Base-by-base conservation (phyloP, 2,329 filamentous ascomycete genomes). In the Sclerotinia minor region DNA sequence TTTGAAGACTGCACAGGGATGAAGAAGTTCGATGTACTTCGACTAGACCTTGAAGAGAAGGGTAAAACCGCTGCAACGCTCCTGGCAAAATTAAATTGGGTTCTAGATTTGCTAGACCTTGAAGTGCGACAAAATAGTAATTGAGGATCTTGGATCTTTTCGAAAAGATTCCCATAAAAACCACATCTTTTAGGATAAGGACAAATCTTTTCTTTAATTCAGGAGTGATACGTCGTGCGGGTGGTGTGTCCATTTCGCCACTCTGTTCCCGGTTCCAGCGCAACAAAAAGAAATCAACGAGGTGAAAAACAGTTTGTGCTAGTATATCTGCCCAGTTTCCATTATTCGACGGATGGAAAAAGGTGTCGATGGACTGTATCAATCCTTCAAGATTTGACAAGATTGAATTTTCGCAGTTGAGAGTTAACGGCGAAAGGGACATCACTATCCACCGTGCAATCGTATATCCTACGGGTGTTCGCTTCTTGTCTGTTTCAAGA, bases 281-380 rank as follows among this genome's bases (percentile, higher is more conserved):
- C 80, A 96, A 95, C 54, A 99, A 92, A 78, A 99, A 99, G 75
- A 96, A 94, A 77, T 99, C 95, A 2, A 94, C 90, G 7, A 99
- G 83, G 78, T 96, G 97, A 77, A 94, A 94, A 6, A 95, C 92
- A 65, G 99, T 83, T 78, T 98, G 94, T 3, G 93, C 90, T 54
- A 99, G 82, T 72, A 94, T 91, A 74, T 88, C 92, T 1, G 94
- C 96, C 95, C 95, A 99, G 19, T 83, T 83, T 19, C 95, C 95
- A 64, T 94, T 92, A 78, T 99, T 99, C 2, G 95, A 99, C 2
- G 95, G 95, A 75, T 99, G 95, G 83, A 97, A 99, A 79, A 99
- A 99, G 0, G 95, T 99, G 78, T 99, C 95, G 58, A 98, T 90
- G 3, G 94, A 95, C 78, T 98, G 91, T 73, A 99, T 91, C 64